phyloP scores from a whole-genome alignment of 169 alveolate genomes.

The Perkinsus marinus region DNA sequence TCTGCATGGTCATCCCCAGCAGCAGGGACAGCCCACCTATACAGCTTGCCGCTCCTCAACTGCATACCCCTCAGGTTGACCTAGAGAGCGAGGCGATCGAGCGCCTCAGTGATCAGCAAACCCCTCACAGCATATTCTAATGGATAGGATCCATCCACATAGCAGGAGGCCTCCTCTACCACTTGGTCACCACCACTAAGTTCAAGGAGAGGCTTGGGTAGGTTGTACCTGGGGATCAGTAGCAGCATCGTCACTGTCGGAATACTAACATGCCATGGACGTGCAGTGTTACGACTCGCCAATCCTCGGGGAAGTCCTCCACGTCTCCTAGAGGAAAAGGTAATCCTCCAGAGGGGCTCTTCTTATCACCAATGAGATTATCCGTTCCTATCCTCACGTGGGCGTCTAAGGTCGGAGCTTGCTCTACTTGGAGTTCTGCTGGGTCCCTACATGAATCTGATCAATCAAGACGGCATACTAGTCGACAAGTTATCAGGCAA shows the following conservation, averaged over 20 bases:
- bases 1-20: too few species aligned
- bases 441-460: too few species aligned
- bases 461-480: too few species aligned
- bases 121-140: background rate
- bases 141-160: background rate
- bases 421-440: too few species aligned
- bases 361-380: too few species aligned
- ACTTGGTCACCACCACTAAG: background rate
- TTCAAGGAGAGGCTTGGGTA: background rate
- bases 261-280: background rate
- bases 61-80: background rate
- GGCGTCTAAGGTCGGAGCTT: too few species aligned
- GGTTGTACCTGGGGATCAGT: background rate
- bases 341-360: too few species aligned
- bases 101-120: background rate
- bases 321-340: background rate
- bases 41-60: background rate
- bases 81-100: background rate
- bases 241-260: background rate
- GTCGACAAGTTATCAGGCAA: too few species aligned
- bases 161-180: background rate
- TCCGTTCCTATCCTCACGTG: too few species aligned
- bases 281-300: background rate
- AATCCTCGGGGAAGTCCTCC: background rate
- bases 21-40: too few species aligned